Conservation (phyloP, 345 rosid genomes). For the Aethionema arabicum region DNA sequence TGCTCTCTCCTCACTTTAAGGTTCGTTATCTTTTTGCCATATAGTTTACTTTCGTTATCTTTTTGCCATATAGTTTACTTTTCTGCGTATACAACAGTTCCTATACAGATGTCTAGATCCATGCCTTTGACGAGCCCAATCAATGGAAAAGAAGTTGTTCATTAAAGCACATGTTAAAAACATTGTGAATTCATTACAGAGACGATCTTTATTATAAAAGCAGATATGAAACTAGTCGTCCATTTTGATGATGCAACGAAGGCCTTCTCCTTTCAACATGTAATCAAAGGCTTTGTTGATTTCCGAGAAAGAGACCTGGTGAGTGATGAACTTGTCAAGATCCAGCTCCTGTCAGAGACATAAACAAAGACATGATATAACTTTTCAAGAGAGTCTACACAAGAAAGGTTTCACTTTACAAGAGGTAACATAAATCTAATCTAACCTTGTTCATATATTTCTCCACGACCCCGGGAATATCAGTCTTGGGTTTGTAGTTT, state of each 20-base stretch:
- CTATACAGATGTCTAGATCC: slow-evolving; percentile 21
- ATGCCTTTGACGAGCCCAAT: slow-evolving; percentile 5
- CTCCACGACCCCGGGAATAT: slow-evolving; percentile 38
- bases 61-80: slow-evolving; percentile 21
- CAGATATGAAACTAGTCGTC: background rate
- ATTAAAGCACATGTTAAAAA: slow-evolving; percentile 12
- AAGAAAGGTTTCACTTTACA: background rate
- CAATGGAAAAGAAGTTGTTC: slow-evolving; percentile 2
- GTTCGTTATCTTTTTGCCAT: slow-evolving; percentile 22
- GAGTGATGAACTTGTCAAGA: slow-evolving; percentile 52
- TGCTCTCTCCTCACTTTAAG: slow-evolving; percentile 42
- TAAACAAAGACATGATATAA: background rate
- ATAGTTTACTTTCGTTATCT: slow-evolving; percentile 23
- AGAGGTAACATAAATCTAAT: background rate
- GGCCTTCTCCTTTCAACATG: slow-evolving; percentile 49
- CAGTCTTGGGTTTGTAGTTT: slow-evolving; percentile 37
- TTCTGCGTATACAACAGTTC: slow-evolving; percentile 23
- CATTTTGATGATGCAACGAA: slow-evolving; percentile 50
- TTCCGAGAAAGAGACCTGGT: slow-evolving; percentile 45
- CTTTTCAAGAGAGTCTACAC: background rate
- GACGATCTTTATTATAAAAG: background rate
- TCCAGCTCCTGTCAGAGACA: slow-evolving; percentile 43
- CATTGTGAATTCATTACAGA: slow-evolving; percentile 9
- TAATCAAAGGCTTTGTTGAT: slow-evolving; percentile 56
- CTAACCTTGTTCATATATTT: slow-evolving; percentile 37